Evolutionary conservation across 306 rosid species (phyloP), one percentile per base, ranked within the genome.

Genomic region (Pyrus bretschneideri): DNA sequence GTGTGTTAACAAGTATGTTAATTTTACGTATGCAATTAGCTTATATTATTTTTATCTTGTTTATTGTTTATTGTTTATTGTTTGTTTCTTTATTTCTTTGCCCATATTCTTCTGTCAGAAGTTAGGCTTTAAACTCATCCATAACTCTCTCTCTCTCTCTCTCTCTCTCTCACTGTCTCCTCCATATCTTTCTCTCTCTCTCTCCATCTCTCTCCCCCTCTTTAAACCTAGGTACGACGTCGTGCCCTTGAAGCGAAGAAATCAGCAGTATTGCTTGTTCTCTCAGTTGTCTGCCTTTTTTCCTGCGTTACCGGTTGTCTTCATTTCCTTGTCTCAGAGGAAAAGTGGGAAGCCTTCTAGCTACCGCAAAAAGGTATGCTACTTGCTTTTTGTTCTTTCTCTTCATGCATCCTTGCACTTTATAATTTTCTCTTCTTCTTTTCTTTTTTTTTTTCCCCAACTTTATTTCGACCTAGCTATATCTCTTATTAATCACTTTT

Each of bases 211-310:
- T 13, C 18, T 61, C 22, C 29, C 54, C 67, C 57, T 71, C 77
- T 87, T 81, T 83, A 83, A 85, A 84, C 79, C 81, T 62, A 84
- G 79, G 81, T 73, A 70, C 82, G 70, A 85, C 78, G 80, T 81
- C 99, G 96, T 92, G 93, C 97, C 97, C 87, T 88, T 92, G 82
- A 95, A 95, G 97, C 89, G 80, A 92, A 84, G 91, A 31, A 79
- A 84, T 69, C 74, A 83, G 71, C 71, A 72, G 81, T 15, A 49
- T 49, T 83, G 63, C 86, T 75, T 65, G 42, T 78, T 30, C 64
- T 55, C 44, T 78, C 70, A 3, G 62, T 27, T 58, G 13, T 18
- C 62, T 57, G 29, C 62, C 11, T 22, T 57, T 57, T 57, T n/a
- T 57, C 62, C 62, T n/a, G 62, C 13, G 62, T 9, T 21, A 22